Evolutionary conservation across 805 yeast species (phyloP), one percentile per base, ranked within the genome.

Genomic region (Ogataea pini): DNA sequence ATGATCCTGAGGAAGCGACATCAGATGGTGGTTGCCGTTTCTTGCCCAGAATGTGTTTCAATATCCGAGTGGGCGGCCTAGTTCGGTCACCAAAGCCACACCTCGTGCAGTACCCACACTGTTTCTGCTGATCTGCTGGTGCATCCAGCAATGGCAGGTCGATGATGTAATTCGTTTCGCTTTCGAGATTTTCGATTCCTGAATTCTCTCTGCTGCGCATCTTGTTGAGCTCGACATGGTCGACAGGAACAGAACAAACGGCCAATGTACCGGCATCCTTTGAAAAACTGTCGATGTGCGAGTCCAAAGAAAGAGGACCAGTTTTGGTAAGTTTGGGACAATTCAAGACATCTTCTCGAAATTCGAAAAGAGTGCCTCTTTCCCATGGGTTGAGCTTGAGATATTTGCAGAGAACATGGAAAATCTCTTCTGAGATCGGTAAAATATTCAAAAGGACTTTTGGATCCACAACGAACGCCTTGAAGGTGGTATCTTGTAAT

Each of bases 361-460:
- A 68, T 18, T 67, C 64, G 29, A 64, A 58, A 45, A 79, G 66
- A 12, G 65, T 50, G 3, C 76, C 71, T 54, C 84, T 69, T 25
- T 71, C 74, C 64, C 73, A 72, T 3, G 84, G 83, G 54, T 77
- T 72, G 37, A 79, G 58, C 38, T 59, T 58, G 46, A 79, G 70
- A 22, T 78, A 74, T 48, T 65, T 66, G 42, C 55, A 50, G 38
- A 88, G 65, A 39, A 89, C 68, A 3, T 62, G 54, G 59, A 77
- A 83, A 46, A 89, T 72, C 52, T 84, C 85, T 16, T 68, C 62
- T 24, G 91, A 83, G 6, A 90, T 77, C 33, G 96, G 95, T 54
- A 90, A 69, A 25, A 90, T 89, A 46, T 78, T 76, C 60, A 73
- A 67, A 47, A 90, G 70, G 4, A 89, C 76, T 9, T 66, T 59